Base-by-base conservation (phyloP, 352 stramenopile genomes). In the Phytophthora vignae region DNA sequence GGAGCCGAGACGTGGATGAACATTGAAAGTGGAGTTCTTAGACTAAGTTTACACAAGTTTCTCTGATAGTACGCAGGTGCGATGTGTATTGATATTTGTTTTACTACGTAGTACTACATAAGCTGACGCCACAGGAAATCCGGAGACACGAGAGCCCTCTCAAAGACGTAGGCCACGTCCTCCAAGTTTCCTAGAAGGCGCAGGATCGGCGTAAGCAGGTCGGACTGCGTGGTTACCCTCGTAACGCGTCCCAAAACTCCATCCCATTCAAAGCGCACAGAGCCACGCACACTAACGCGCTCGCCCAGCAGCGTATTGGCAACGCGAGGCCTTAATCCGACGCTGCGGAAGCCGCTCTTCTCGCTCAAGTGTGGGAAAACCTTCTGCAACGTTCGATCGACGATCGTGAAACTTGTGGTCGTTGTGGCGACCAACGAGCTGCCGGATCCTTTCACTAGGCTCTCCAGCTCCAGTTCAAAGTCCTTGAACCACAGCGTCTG, bases 321-420 rank as follows among this genome's bases (percentile, higher is more conserved):
- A 21, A 55, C 3, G 21, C 38, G 7, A 22, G 40, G 7, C 7
- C 19, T 21, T 10, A 14, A 22, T 4, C 40, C 40, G 17, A 3
- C 40, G 4, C 12, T n/a, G 17, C 40, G 17, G 7, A 48, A 48
- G 4, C 40, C 40, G 17, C 7, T 48, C 12, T 48, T 56, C 29
- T 27, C 58, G n/a, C 27, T 21, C 1, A 56, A 29, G 14, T 49
- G 8, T 21, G 59, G 59, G n/a, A 66, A 66, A 3, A 56, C 59
- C 1, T 53, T 66, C n/a, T 17, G 10, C 12, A 57, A n/a, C 3
- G 59, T 66, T 21, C 31, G 59, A 2, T 66, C 48, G 17, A 48
- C 57, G 38, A 66, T 58, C 1, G 36, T 66, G 14, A 66, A 48
- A 17, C 46, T 58, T 57, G 59, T 66, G 15, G 31, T 52, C 17